phyloP scores from a whole-genome alignment of 2,329 filamentous ascomycete species.

The Hypoxylon sp. region DNA sequence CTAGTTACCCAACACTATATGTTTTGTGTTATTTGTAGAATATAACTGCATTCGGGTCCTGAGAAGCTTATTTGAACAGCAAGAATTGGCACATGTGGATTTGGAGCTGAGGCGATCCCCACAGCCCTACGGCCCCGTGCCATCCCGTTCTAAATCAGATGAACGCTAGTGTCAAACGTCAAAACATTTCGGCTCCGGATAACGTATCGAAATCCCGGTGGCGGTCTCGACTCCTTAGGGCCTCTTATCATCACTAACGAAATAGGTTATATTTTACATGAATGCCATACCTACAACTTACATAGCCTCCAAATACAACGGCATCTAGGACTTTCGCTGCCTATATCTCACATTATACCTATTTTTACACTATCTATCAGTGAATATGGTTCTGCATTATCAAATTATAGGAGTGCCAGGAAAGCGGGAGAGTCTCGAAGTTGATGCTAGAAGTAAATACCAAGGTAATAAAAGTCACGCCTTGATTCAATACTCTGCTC shows the following conservation, averaged over 20 bases:
- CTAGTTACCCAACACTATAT: background rate
- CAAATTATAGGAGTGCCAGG: background rate
- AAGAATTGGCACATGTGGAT: constrained; percentile 10
- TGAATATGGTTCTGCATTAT: background rate
- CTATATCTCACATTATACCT: constrained; percentile 3
- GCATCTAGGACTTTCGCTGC: constrained; percentile 3
- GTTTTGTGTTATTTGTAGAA: constrained; percentile 35
- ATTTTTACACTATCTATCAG: background rate
- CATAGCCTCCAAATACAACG: background rate
- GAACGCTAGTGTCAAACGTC: background rate
- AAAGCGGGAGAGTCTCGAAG: background rate
- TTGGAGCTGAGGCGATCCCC: constrained; percentile 4
- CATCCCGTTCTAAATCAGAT: constrained; percentile 1
- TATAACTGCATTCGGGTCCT: background rate
- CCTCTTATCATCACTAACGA: background rate
- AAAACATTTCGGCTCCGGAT: constrained; percentile 11
- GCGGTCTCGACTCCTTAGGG: constrained; percentile 8
- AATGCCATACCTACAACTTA: background rate
- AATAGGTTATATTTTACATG: constrained; percentile 10
- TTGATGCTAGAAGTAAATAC: background rate
- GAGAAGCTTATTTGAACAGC: background rate
- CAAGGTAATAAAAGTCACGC: background rate
- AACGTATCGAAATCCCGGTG: constrained; percentile 3
- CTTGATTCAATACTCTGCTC: background rate
- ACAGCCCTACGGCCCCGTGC: constrained; percentile 14